phyloP scores from a whole-genome alignment of 2,329 filamentous ascomycete genomes.

The Chaetomium sp. region DNA sequence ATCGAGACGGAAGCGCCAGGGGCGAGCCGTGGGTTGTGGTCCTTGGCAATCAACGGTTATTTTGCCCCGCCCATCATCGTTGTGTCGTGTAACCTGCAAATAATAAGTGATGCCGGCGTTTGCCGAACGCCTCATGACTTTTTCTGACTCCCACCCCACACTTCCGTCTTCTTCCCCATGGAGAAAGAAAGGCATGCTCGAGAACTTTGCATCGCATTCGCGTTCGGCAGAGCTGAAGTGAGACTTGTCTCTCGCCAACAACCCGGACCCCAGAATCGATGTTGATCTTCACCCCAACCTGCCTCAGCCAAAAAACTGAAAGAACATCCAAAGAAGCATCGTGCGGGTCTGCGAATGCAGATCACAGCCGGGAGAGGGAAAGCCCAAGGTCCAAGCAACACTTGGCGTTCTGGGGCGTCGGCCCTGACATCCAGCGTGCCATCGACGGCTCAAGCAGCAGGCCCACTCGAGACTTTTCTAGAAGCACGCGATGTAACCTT shows the following conservation, averaged over 20 bases:
- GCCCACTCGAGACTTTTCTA: slow-evolving; percentile 3
- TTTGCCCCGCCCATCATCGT: no score
- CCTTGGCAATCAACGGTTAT: no score
- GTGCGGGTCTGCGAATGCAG: neutral
- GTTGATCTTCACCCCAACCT: slow-evolving; percentile 3
- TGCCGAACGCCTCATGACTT: no score
- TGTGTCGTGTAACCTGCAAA: no score
- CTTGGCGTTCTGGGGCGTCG: slow-evolving; percentile 20
- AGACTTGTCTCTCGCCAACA: neutral
- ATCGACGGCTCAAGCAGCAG: neutral
- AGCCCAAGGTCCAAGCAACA: slow-evolving; percentile 1
- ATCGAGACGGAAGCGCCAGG: no score
- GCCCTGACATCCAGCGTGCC: slow-evolving; percentile 17
- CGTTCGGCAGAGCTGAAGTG: neutral
- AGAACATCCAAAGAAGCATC: neutral
- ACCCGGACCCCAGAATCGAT: neutral
- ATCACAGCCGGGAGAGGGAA: slow-evolving; percentile 9
- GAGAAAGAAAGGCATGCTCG: no score
- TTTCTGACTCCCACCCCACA: no score
- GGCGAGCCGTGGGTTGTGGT: no score
- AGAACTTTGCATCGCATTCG: no score
- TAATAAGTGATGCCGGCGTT: no score
- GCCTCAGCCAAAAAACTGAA: no score
- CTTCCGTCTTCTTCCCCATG: no score
- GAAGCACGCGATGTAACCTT: slow-evolving; percentile 10